Evolutionary conservation across 2,329 filamentous ascomycete species (phyloP).

Genomic region (Pseudogymnoascus sp.): DNA sequence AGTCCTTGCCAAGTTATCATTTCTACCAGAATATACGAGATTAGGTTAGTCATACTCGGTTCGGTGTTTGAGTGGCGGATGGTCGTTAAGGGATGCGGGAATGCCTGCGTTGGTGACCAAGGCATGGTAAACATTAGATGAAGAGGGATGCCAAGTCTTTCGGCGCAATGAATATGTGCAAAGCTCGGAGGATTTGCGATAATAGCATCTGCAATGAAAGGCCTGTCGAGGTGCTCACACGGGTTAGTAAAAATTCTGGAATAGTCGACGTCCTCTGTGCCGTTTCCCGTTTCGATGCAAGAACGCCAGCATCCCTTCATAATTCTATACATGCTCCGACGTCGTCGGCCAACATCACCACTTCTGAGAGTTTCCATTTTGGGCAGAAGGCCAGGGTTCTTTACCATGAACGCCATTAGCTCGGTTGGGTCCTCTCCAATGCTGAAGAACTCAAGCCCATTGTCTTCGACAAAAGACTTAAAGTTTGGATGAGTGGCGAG

Average conservation of each 20-base stretch:
- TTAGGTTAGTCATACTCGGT: slow-evolving; percentile 56
- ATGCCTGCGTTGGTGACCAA: slow-evolving; percentile 63
- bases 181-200: slow-evolving; percentile 75
- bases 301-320: slow-evolving; percentile 79
- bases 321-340: slow-evolving; percentile 69
- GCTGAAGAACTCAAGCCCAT: slow-evolving; percentile 66
- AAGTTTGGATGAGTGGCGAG: slow-evolving; percentile 68
- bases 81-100: slow-evolving; percentile 64
- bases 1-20: slow-evolving; percentile 71
- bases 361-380: slow-evolving; percentile 67
- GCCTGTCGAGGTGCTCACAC: slow-evolving; percentile 29
- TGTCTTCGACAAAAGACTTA: slow-evolving; percentile 59
- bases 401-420: slow-evolving; percentile 87
- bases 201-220: slow-evolving; percentile 78
- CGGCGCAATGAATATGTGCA: slow-evolving; percentile 67
- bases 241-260: slow-evolving; percentile 13
- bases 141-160: slow-evolving; percentile 66
- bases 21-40: slow-evolving; percentile 62
- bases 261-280: slow-evolving; percentile 29
- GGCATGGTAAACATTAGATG: slow-evolving; percentile 93
- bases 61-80: slow-evolving; percentile 59
- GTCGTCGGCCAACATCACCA: slow-evolving; percentile 68
- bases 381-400: slow-evolving; percentile 79
- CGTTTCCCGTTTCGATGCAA: slow-evolving; percentile 73
- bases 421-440: slow-evolving; percentile 69